Conservation (phyloP, 2,329 filamentous ascomycete species). For the Ascochyta fabae region DNA sequence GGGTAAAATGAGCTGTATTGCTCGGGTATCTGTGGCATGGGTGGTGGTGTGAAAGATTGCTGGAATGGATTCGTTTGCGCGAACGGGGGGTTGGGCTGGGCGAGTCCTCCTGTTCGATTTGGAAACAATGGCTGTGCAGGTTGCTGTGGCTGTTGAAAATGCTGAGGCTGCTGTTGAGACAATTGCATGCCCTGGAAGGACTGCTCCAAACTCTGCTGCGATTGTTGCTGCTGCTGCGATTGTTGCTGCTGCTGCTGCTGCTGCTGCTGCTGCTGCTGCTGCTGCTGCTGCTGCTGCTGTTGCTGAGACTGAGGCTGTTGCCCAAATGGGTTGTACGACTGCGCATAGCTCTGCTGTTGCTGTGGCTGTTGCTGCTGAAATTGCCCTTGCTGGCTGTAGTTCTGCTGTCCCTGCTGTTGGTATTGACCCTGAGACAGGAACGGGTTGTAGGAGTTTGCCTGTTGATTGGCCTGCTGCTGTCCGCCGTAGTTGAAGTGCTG, state of each 20-base stretch:
- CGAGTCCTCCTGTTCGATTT: slow-evolving; percentile 72
- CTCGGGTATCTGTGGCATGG: slow-evolving; percentile 50
- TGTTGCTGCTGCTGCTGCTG: slow-evolving; percentile 3
- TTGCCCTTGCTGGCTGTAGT: slow-evolving; percentile 27
- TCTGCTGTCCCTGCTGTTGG: slow-evolving; percentile 32
- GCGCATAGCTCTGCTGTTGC: slow-evolving; percentile 13
- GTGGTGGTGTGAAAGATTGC: slow-evolving; percentile 50
- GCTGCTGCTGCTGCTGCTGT: slow-evolving; percentile 17
- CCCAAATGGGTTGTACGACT: slow-evolving; percentile 22
- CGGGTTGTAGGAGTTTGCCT: slow-evolving; percentile 68
- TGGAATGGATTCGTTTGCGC: slow-evolving; percentile 51
- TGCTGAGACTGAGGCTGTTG: slow-evolving; percentile 13
- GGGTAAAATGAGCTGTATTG: slow-evolving; percentile 46
- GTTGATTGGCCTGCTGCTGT: slow-evolving; percentile 34
- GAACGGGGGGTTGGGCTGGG: slow-evolving; percentile 48
- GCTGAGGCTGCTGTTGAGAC: slow-evolving; percentile 44
- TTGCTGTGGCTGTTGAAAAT: slow-evolving; percentile 51
- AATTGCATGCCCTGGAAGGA: slow-evolving; percentile 80
- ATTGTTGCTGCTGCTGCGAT: slow-evolving; percentile 33
- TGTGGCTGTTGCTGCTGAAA: slow-evolving; percentile 15
- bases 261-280: slow-evolving; percentile 21
- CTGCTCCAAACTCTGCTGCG: slow-evolving; percentile 61
- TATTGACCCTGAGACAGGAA: slow-evolving; percentile 60
- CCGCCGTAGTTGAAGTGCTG: slow-evolving; percentile 37
- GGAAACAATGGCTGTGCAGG: slow-evolving; percentile 66